phyloP scores from a whole-genome alignment of 2,329 filamentous ascomycete species.

The Ramularia endophylla region DNA sequence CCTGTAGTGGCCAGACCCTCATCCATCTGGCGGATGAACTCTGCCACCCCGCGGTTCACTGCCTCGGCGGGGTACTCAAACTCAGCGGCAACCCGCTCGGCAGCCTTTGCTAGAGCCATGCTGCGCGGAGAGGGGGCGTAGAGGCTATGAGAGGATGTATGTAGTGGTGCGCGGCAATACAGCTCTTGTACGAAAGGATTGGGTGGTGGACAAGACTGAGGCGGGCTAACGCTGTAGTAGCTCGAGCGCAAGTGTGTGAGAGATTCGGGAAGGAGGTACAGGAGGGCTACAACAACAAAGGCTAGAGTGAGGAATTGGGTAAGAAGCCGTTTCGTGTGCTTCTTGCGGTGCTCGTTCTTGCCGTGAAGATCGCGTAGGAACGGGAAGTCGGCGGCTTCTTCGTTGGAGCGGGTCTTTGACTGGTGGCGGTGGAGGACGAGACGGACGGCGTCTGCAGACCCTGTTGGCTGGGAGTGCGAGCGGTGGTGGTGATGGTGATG shows the following conservation, averaged over 20 bases:
- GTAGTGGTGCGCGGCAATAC: slow-evolving; percentile 29
- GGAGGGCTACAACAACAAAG: slow-evolving; percentile 10
- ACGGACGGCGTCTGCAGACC: slow-evolving; percentile 14
- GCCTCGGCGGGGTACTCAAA: slow-evolving; percentile 79
- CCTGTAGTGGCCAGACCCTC: slow-evolving; percentile 75
- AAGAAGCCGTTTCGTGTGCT: slow-evolving; percentile 9
- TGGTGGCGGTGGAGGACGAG: slow-evolving; percentile 12
- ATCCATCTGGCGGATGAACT: slow-evolving; percentile 85
- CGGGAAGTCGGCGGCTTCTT: slow-evolving; percentile 21
- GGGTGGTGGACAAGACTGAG: slow-evolving; percentile 26
- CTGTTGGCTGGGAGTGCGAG: slow-evolving; percentile 17
- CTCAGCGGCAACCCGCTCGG: slow-evolving; percentile 71
- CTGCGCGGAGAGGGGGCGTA: slow-evolving; percentile 34
- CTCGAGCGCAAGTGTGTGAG: slow-evolving; percentile 5
- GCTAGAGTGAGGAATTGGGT: slow-evolving; percentile 10
- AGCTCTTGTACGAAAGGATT: slow-evolving; percentile 32
- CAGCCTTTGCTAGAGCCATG: slow-evolving; percentile 59
- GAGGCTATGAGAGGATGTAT: slow-evolving; percentile 18
- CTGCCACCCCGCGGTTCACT: slow-evolving; percentile 72
- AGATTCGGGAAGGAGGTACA: slow-evolving; percentile 10
- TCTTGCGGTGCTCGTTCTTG: slow-evolving; percentile 9
- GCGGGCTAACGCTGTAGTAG: slow-evolving; percentile 13
- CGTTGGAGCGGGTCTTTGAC: slow-evolving; percentile 1
- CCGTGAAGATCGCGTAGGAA: slow-evolving; percentile 27
- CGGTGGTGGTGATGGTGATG: slow-evolving; percentile 12